Evolutionary conservation across 805 yeast genomes (phyloP).

Genomic region (Candida krabiensis): DNA sequence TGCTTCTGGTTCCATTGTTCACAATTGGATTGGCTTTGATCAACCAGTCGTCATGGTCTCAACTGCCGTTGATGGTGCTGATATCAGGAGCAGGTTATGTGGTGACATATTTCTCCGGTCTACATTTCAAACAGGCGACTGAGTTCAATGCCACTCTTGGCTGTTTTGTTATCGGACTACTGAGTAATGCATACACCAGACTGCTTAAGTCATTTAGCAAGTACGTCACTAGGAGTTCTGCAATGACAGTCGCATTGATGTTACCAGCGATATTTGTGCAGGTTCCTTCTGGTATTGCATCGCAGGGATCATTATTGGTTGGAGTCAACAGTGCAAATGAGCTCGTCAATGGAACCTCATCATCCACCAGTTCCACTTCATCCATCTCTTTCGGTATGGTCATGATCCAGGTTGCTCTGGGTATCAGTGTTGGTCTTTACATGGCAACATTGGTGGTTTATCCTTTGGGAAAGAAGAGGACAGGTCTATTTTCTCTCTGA

Average conservation of each 20-base stretch:
- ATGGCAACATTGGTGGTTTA: slow-evolving; percentile 88
- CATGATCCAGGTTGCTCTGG: slow-evolving; percentile 92
- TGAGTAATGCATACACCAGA: slow-evolving; percentile 87
- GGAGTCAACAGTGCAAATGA: slow-evolving; percentile 77
- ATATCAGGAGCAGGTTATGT: slow-evolving; percentile 81
- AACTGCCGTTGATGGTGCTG: slow-evolving; percentile 77
- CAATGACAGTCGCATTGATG: slow-evolving; percentile 91
- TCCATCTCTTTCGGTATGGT: slow-evolving; percentile 67
- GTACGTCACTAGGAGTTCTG: slow-evolving; percentile 26
- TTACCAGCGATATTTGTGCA: slow-evolving; percentile 92
- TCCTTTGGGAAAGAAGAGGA: slow-evolving; percentile 87
- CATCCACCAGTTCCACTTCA: slow-evolving; percentile 11
- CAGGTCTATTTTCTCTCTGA: slow-evolving; percentile 80
- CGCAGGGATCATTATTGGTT: slow-evolving; percentile 79
- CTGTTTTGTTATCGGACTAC: slow-evolving; percentile 83
- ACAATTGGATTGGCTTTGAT: slow-evolving; percentile 60
- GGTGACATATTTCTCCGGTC: slow-evolving; percentile 75
- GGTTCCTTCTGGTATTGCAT: slow-evolving; percentile 93
- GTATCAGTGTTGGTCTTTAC: slow-evolving; percentile 91
- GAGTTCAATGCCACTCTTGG: slow-evolving; percentile 90
- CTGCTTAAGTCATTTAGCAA: slow-evolving; percentile 63
- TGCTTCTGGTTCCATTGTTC: slow-evolving; percentile 80
- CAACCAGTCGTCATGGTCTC: slow-evolving; percentile 83
- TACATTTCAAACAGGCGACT: slow-evolving; percentile 60
- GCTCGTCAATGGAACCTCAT: slow-evolving; percentile 40